Conservation (phyloP, 1,284 basidiomycete genomes). For the Ustilago loliicola region DNA sequence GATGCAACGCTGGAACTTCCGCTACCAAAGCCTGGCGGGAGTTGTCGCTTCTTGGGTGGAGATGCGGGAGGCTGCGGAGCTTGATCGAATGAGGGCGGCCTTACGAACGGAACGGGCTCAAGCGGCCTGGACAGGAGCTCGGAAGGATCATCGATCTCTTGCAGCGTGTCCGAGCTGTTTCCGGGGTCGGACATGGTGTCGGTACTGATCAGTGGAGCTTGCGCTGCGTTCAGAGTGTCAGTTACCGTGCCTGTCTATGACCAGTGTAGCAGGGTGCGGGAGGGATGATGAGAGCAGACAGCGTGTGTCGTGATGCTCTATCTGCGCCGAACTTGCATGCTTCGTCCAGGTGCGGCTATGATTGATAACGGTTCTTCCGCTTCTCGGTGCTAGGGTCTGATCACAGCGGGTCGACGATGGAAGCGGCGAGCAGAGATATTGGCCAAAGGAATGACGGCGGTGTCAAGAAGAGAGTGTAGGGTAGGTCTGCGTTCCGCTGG, state of each 20-base stretch:
- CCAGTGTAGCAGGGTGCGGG: not conserved
- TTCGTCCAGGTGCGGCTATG: not conserved
- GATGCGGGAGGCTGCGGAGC: not conserved
- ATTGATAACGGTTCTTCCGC: not conserved
- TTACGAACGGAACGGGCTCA: conserved; percentile 36
- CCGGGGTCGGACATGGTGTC: conserved; percentile 15
- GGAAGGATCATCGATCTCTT: conserved; percentile 54
- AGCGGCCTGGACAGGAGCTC: conserved; percentile 48
- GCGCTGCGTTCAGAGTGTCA: not conserved
- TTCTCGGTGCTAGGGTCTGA: not conserved
- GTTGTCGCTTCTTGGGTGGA: conserved; percentile 16
- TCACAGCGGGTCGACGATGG: not conserved
- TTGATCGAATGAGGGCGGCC: conserved; percentile 4
- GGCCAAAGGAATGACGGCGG: no score
- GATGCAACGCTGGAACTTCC: not conserved
- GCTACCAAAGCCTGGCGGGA: conserved; percentile 30
- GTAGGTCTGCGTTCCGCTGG: no score
- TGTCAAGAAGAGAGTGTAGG: no score
- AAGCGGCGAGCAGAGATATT: no score
- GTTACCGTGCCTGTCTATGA: not conserved
- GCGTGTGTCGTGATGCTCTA: not conserved
- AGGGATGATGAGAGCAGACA: not conserved
- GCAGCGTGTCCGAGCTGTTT: conserved; percentile 27
- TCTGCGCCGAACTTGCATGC: not conserved
- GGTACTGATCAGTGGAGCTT: not conserved